A percentile compares a stretch with the other conserved stretches of the same genome.
Evolutionary conservation across 2,329 filamentous ascomycete species (phyloP).

Genomic region (Ciborinia camelliae): DNA sequence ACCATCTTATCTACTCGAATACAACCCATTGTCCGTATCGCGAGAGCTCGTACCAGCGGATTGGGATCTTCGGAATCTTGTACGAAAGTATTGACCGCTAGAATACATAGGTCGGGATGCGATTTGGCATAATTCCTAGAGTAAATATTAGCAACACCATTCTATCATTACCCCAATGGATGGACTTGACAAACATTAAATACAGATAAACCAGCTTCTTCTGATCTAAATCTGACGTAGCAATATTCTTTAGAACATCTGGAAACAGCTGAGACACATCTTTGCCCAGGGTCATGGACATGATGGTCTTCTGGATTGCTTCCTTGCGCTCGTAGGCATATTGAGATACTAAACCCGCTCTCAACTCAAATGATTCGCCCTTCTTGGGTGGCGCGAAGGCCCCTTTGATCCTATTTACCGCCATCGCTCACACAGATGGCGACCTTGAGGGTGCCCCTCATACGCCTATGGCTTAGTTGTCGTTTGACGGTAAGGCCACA

Average conservation of each 20-base stretch:
- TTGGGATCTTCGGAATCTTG: constrained; percentile 99
- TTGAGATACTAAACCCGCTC: constrained; percentile 92
- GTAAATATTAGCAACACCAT: constrained; percentile 20
- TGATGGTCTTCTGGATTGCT: constrained; percentile 99
- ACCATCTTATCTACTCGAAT: constrained; percentile 99
- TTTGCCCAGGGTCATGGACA: constrained; percentile 99
- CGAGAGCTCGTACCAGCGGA: constrained; percentile 87
- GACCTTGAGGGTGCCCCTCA: constrained; percentile 40
- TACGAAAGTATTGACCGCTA: constrained; percentile 98
- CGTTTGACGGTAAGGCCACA: constrained; percentile 27
- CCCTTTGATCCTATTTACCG: constrained; percentile 92
- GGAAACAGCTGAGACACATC: constrained; percentile 97
- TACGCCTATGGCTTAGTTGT: constrained; percentile 32
- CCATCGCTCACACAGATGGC: constrained; percentile 58
- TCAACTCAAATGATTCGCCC: constrained; percentile 96
- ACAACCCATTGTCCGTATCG: constrained; percentile 97
- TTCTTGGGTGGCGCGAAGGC: constrained; percentile 92
- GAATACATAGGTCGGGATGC: constrained; percentile 95
- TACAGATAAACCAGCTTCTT: constrained; percentile 99
- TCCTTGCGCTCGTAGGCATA: constrained; percentile 99
- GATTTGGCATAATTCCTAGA: constrained; percentile 97
- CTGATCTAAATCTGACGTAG: constrained; percentile 89
- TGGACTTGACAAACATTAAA: constrained; percentile 64
- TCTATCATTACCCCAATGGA: background rate
- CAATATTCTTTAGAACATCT: constrained; percentile 98